Evolutionary conservation across 805 yeast genomes (phyloP).

Genomic region (Ogataea pini): DNA sequence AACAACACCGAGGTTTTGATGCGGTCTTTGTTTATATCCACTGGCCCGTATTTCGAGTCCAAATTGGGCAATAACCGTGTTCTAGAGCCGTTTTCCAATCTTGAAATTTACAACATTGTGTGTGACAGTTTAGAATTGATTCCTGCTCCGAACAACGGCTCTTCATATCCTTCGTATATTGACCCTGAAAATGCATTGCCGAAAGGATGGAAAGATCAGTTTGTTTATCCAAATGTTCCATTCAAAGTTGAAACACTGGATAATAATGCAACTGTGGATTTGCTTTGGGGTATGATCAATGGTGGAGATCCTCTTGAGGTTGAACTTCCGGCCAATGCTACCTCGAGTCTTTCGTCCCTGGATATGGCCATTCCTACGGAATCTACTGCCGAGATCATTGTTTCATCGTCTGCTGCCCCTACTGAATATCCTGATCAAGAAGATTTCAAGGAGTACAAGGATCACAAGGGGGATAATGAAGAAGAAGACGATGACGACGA

Average conservation of each 20-base stretch:
- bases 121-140: conserved; percentile 59
- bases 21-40: conserved; percentile 79
- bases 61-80: conserved; percentile 34
- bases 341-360: conserved; percentile 1
- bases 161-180: conserved; percentile 33
- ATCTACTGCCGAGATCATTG: conserved; percentile 9
- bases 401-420: background rate
- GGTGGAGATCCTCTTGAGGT: conserved; percentile 1
- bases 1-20: conserved; percentile 73
- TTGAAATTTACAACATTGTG: conserved; percentile 70
- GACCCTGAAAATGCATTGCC: conserved; percentile 35
- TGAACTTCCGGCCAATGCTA: conserved; percentile 13
- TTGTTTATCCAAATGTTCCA: conserved; percentile 50
- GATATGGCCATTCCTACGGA: conserved; percentile 11
- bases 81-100: conserved; percentile 67
- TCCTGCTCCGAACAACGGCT: conserved; percentile 65
- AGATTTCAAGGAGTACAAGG: background rate
- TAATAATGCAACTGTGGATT: conserved; percentile 54
- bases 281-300: conserved; percentile 30
- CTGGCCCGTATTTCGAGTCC: conserved; percentile 73
- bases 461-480: conserved; percentile 20
- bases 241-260: conserved; percentile 44
- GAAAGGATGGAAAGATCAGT: conserved; percentile 47
- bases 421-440: background rate
- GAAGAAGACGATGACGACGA: conserved; percentile 21